Evolutionary conservation across 768 basidiomycete species (phyloP).

Genomic region (Holtermannia corniformis): DNA sequence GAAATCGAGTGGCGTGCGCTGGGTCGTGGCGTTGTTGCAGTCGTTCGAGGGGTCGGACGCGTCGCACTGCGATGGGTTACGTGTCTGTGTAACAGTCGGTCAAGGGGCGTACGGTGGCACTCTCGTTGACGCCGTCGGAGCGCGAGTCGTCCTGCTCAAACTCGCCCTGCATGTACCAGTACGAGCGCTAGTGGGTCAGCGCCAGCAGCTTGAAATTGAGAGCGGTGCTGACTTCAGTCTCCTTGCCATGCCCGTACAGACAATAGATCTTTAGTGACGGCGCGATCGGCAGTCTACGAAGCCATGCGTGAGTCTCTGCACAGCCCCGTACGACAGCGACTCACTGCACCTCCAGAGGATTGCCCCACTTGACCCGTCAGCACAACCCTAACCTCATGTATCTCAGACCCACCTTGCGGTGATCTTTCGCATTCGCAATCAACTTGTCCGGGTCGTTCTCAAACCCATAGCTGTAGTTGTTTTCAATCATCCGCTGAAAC

Average conservation of each 20-base stretch:
- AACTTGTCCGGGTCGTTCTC: slow-evolving; percentile 58
- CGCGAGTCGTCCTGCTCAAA: slow-evolving; percentile 57
- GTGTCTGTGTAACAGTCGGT: no score
- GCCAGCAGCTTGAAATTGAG: slow-evolving; percentile 3
- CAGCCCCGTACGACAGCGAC: neutral
- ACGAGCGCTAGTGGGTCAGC: slow-evolving; percentile 55
- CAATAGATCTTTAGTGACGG: slow-evolving; percentile 89
- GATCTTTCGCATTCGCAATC: slow-evolving; percentile 29
- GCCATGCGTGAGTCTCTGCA: neutral
- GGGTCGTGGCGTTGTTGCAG: slow-evolving; percentile 44
- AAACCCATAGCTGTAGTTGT: slow-evolving; percentile 85
- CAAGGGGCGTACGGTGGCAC: slow-evolving; percentile 21
- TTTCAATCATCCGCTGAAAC: slow-evolving; percentile 53
- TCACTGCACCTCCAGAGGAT: slow-evolving; percentile 50
- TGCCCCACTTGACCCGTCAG: slow-evolving; percentile 56
- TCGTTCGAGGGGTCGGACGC: slow-evolving; percentile 41
- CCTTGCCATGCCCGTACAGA: slow-evolving; percentile 89
- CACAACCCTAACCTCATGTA: neutral
- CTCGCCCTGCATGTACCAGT: slow-evolving; percentile 71
- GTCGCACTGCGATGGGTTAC: slow-evolving; percentile 40
- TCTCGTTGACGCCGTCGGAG: slow-evolving; percentile 29
- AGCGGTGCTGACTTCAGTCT: slow-evolving; percentile 82
- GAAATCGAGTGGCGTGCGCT: slow-evolving; percentile 49
- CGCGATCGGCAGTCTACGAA: slow-evolving; percentile 64
- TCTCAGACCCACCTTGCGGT: slow-evolving; percentile 19